These are phyloP conservation scores for Penicillium polonicum DNA, from an alignment of 2,329 filamentous ascomycete genomes.

Conservation along the genomic window DNA sequence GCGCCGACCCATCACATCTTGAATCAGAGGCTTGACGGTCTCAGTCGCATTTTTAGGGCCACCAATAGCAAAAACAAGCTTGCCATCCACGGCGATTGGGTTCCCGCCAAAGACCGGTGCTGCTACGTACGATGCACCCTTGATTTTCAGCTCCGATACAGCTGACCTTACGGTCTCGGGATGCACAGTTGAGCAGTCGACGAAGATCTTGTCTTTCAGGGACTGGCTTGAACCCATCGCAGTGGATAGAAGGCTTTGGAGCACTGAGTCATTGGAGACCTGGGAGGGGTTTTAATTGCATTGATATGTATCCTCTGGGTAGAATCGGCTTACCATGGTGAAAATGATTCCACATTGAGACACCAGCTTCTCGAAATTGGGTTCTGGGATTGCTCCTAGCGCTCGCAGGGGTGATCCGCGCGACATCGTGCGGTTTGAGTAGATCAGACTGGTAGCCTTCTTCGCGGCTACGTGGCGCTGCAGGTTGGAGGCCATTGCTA, in stretches of 20 bases:
- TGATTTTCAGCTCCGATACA: slow-evolving; percentile 33
- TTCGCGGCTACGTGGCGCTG: slow-evolving; percentile 41
- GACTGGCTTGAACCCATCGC: slow-evolving; percentile 27
- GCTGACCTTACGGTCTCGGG: slow-evolving; percentile 60
- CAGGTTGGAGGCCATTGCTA: slow-evolving; percentile 46
- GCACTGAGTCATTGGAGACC: slow-evolving; percentile 44
- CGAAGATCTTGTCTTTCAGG: slow-evolving; percentile 71
- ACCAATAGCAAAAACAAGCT: slow-evolving; percentile 47
- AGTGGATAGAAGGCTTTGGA: slow-evolving; percentile 32
- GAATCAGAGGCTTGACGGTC: slow-evolving; percentile 42
- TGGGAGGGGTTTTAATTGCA: slow-evolving; percentile 18
- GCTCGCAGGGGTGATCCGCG: slow-evolving; percentile 38
- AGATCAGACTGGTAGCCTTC: slow-evolving; percentile 35
- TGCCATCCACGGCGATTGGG: slow-evolving; percentile 45
- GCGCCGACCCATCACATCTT: slow-evolving; percentile 45
- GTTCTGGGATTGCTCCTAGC: slow-evolving; percentile 36
- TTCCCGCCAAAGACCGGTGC: slow-evolving; percentile 48
- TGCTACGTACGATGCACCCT: slow-evolving; percentile 39
- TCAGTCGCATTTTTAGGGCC: slow-evolving; percentile 37
- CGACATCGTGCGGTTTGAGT: slow-evolving; percentile 44
- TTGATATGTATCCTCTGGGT: neutral
- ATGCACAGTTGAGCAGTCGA: slow-evolving; percentile 85
- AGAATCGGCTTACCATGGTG: slow-evolving; percentile 32
- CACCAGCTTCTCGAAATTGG: slow-evolving; percentile 37
- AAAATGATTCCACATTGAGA: slow-evolving; percentile 42